Evolutionary conservation across 2,329 filamentous ascomycete genomes (phyloP).

Genomic region (Paracoccidioides lutzii): DNA sequence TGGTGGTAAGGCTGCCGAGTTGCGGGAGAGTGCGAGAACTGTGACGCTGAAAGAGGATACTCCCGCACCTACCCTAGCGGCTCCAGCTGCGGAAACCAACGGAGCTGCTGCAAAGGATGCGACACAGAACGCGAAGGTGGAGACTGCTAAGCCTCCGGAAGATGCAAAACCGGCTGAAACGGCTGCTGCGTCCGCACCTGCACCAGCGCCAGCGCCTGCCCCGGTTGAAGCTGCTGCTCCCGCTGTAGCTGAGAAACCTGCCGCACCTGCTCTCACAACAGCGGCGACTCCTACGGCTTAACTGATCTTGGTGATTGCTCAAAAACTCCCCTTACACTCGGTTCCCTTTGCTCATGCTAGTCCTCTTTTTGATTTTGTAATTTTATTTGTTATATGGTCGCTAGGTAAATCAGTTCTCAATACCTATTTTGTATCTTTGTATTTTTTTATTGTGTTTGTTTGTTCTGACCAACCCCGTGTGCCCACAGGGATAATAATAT

Average conservation of each 20-base stretch:
- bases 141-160: conserved; percentile 7
- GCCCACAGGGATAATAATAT: not conserved
- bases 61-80: conserved; percentile 8
- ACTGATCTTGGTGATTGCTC: not conserved
- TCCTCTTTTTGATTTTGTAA: not conserved
- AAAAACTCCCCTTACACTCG: not conserved
- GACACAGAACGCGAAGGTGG: conserved; percentile 5
- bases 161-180: conserved; percentile 1
- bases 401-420: not conserved
- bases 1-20: conserved; percentile 55
- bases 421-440: not conserved
- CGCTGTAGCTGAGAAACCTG: conserved; percentile 1
- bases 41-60: conserved; percentile 20
- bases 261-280: not conserved
- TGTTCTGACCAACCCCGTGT: not conserved
- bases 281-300: not conserved
- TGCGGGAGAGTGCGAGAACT: conserved; percentile 29
- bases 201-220: not conserved
- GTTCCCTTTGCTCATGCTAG: not conserved
- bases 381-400: not conserved
- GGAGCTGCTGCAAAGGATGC: conserved; percentile 12
- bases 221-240: not conserved
- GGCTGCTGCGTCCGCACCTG: too few relatives aligned
- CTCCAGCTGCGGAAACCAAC: conserved; percentile 5
- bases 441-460: not conserved